Evolutionary conservation across 2,329 filamentous ascomycete species (phyloP).

Genomic region (Didymella pomorum): DNA sequence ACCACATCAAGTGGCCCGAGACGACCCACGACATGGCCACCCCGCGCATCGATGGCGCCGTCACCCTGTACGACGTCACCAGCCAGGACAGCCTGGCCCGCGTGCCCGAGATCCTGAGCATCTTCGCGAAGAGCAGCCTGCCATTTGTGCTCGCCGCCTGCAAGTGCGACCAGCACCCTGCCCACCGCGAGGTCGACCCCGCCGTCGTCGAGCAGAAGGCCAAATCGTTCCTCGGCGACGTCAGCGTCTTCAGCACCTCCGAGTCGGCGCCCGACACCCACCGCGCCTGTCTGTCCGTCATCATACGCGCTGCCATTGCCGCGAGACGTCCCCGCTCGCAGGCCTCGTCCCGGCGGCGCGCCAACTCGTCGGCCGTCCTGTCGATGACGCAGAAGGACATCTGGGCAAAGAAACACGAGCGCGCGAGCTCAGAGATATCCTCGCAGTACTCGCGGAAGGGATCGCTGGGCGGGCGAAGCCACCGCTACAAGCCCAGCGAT

Average conservation of each 20-base stretch:
- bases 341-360: slow-evolving; percentile 52
- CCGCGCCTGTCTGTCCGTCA: slow-evolving; percentile 76
- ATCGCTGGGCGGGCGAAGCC: slow-evolving; percentile 43
- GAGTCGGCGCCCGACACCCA: slow-evolving; percentile 74
- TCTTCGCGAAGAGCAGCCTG: slow-evolving; percentile 73
- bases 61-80: slow-evolving; percentile 88
- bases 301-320: slow-evolving; percentile 75
- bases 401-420: slow-evolving; percentile 53
- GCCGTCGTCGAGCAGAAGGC: slow-evolving; percentile 72
- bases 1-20: slow-evolving; percentile 65
- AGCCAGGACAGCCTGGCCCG: slow-evolving; percentile 77
- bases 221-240: slow-evolving; percentile 65
- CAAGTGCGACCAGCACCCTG: slow-evolving; percentile 83
- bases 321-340: slow-evolving; percentile 63
- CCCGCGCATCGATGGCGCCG: slow-evolving; percentile 80
- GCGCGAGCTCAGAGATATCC: slow-evolving; percentile 58
- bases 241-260: slow-evolving; percentile 78
- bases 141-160: slow-evolving; percentile 85
- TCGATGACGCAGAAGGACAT: slow-evolving; percentile 51
- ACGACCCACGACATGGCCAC: slow-evolving; percentile 70
- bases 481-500: slow-evolving; percentile 51
- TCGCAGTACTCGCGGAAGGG: slow-evolving; percentile 40
- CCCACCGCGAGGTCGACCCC: slow-evolving; percentile 74
- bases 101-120: slow-evolving; percentile 76
- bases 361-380: slow-evolving; percentile 56